phyloP scores from a whole-genome alignment of 257 asterid species.

The Solanum pimpinellifolium region DNA sequence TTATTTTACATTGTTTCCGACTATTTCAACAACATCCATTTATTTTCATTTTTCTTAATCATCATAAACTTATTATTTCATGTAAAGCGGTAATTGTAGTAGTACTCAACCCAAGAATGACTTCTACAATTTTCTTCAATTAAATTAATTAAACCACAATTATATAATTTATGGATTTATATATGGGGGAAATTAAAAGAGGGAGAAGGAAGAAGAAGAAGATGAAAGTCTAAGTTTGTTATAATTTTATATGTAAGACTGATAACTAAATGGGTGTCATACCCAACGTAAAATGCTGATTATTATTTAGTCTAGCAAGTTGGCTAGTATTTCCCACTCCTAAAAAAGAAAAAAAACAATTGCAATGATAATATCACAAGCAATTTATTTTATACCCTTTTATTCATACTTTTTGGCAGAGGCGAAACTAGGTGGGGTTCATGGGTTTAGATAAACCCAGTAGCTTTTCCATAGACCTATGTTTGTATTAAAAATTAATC shows the following conservation, averaged over 20 bases:
- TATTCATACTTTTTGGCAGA: too few relatives aligned
- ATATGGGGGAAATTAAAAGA: not conserved
- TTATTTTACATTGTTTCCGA: not conserved
- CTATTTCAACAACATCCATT: not conserved
- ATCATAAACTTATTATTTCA: not conserved
- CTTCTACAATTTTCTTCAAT: too few relatives aligned
- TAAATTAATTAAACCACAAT: not conserved
- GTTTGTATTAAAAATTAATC: too few relatives aligned
- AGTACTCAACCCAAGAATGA: too few relatives aligned
- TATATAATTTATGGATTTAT: not conserved
- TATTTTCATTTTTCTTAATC: not conserved
- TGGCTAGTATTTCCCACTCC: not conserved
- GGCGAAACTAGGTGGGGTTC: too few relatives aligned
- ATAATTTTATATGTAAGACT: not conserved
- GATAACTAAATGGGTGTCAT: not conserved
- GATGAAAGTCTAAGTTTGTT: not conserved
- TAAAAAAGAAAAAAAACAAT: not conserved
- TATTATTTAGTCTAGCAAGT: not conserved
- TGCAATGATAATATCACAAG: not conserved
- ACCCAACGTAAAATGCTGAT: not conserved
- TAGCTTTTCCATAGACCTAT: too few relatives aligned
- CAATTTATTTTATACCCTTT: not conserved
- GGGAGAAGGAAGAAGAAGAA: not conserved
- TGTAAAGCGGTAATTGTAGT: not conserved
- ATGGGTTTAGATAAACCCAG: too few relatives aligned